Percentiles rank a stretch among this genome's conserved stretches.
Evolutionary conservation across 768 basidiomycete genomes (phyloP).

Genomic region (Serpula lacrymans): DNA sequence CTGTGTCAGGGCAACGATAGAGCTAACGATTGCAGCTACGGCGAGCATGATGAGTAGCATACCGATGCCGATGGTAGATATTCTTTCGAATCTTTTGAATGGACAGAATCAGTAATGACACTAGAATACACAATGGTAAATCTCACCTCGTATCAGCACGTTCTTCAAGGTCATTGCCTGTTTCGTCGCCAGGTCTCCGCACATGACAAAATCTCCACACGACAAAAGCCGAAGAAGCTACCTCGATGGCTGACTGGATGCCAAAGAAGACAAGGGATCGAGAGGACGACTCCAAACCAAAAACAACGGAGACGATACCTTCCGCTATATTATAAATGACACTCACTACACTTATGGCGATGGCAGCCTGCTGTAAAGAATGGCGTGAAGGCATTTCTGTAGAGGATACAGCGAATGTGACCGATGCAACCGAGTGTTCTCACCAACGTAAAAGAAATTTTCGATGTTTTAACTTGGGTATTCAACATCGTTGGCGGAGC

Average conservation of each 20-base stretch:
- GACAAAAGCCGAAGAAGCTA: conserved; percentile 41
- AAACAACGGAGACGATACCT: conserved; percentile 40
- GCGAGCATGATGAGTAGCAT: conserved; percentile 33
- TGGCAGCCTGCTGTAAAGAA: conserved; percentile 33
- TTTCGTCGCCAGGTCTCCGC: conserved; percentile 31
- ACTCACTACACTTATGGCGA: conserved; percentile 40
- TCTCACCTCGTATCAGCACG: conserved; percentile 12
- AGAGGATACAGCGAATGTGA: neutral
- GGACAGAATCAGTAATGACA: neutral
- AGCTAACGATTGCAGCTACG: conserved; percentile 34
- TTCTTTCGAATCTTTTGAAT: conserved; percentile 32
- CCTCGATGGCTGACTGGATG: conserved; percentile 46
- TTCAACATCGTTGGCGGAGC: no score
- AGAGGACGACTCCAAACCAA: conserved; percentile 43
- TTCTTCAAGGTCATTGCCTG: conserved; percentile 5
- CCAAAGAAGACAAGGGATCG: conserved; percentile 46
- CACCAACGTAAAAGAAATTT: no score
- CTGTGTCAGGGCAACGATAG: conserved; percentile 31
- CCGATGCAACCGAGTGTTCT: no score
- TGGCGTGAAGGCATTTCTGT: conserved; percentile 21
- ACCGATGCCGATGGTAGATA: conserved; percentile 34
- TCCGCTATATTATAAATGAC: conserved; percentile 34
- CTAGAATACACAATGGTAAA: conserved; percentile 1
- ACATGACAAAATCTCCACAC: conserved; percentile 41
- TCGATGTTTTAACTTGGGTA: no score